Percentiles rank a stretch among this genome's conserved stretches.
phyloP scores from a whole-genome alignment of 305 asterid genomes.

The Rubia balearica region DNA sequence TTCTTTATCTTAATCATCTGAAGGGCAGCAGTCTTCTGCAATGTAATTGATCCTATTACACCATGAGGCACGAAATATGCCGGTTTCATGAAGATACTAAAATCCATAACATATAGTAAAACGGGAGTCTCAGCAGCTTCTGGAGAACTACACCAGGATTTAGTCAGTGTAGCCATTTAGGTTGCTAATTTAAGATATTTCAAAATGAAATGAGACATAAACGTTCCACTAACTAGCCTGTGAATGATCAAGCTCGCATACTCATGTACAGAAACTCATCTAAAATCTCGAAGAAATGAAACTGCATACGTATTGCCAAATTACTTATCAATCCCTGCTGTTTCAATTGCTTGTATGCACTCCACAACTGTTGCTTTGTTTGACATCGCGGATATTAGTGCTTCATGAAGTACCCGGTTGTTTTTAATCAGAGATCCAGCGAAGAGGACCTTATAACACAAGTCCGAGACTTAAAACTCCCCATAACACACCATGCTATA shows the following conservation, averaged over 20 bases:
- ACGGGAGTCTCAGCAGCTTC: background rate
- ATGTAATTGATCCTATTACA: background rate
- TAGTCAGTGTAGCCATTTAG: background rate
- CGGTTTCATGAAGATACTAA: background rate
- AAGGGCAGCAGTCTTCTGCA: background rate
- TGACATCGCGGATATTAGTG: constrained; percentile 68
- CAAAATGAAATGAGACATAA: background rate
- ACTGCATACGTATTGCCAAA: background rate
- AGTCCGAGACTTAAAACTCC: background rate
- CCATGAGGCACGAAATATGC: background rate
- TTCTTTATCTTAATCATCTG: background rate
- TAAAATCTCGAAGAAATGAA: background rate
- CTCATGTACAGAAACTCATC: background rate
- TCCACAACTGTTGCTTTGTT: constrained; percentile 71
- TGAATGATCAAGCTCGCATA: background rate
- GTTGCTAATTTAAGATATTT: background rate
- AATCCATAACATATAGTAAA: background rate
- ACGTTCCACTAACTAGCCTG: background rate
- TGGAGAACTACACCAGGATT: background rate
- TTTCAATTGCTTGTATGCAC: constrained; percentile 89
- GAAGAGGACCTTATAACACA: constrained; percentile 52
- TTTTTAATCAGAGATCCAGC: constrained; percentile 72
- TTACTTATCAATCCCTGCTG: constrained; percentile 31
- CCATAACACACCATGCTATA: background rate
- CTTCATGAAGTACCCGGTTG: constrained; percentile 57